These are phyloP conservation scores for Millerago galiae DNA, from an alignment of 805 yeast genomes.

Conservation along the genomic window DNA sequence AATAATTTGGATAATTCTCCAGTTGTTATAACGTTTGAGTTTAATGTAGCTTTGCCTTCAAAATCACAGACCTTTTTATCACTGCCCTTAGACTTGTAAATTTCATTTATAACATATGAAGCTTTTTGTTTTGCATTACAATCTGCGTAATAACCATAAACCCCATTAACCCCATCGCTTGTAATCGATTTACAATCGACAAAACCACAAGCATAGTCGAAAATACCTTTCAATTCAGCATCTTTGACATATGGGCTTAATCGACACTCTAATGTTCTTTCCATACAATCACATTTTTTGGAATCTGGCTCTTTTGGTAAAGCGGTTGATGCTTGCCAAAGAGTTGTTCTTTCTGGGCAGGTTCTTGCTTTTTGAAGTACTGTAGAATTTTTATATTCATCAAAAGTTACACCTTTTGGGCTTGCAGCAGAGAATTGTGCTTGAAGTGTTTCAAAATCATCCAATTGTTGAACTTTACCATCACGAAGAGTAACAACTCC, in stretches of 20 bases:
- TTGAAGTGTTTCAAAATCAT: constrained; percentile 53
- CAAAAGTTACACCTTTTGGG: constrained; percentile 37
- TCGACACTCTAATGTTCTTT: constrained; percentile 48
- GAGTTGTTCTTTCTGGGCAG: constrained; percentile 44
- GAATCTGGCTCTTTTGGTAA: constrained; percentile 68
- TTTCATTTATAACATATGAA: constrained; percentile 52
- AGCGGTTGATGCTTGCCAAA: constrained; percentile 55
- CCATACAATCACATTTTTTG: constrained; percentile 55
- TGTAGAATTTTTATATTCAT: constrained; percentile 23
- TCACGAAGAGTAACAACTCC: constrained; percentile 55
- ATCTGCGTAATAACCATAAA: constrained; percentile 62
- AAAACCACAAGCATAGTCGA: constrained; percentile 49
- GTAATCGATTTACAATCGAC: constrained; percentile 54
- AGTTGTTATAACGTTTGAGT: constrained; percentile 5
- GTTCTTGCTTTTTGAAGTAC: constrained; percentile 27
- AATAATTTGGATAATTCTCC: constrained; percentile 7
- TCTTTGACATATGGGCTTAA: constrained; percentile 39
- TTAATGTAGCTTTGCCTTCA: constrained; percentile 17
- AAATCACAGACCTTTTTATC: constrained; percentile 22
- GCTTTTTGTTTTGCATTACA: constrained; percentile 60
- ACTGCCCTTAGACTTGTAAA: constrained; percentile 46
- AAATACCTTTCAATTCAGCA: constrained; percentile 49
- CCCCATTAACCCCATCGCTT: constrained; percentile 52
- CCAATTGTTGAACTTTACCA: constrained; percentile 43
- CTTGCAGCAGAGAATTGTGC: constrained; percentile 42